Percentiles rank a stretch among this genome's conserved stretches.
Evolutionary conservation across 2,329 filamentous ascomycete genomes (phyloP).

Genomic region (Calcarisporium arbuscula): DNA sequence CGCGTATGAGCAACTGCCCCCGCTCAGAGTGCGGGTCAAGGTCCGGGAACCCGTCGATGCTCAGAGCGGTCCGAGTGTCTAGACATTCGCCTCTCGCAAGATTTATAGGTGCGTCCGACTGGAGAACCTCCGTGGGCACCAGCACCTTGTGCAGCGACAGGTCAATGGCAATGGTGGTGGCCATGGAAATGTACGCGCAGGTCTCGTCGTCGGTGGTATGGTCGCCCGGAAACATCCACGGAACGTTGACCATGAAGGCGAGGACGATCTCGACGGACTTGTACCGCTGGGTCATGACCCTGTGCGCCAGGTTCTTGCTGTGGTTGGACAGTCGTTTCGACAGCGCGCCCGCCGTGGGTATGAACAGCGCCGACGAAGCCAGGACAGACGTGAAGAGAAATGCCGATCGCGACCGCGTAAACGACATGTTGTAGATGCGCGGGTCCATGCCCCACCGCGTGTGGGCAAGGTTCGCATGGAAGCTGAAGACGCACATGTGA

Average conservation of each 20-base stretch:
- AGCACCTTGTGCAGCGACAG: slow-evolving; percentile 65
- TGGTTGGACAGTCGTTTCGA: slow-evolving; percentile 61
- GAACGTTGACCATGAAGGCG: slow-evolving; percentile 69
- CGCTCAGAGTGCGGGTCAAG: slow-evolving; percentile 54
- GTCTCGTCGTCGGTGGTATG: slow-evolving; percentile 69
- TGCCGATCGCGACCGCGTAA: slow-evolving; percentile 60
- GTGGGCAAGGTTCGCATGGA: slow-evolving; percentile 63
- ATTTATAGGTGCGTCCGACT: slow-evolving; percentile 34
- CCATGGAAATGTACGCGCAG: slow-evolving; percentile 64
- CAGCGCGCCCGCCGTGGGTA: slow-evolving; percentile 56
- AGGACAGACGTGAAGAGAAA: slow-evolving; percentile 68
- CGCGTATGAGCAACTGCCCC: slow-evolving; percentile 54
- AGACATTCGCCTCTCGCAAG: slow-evolving; percentile 63
- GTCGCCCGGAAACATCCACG: slow-evolving; percentile 65
- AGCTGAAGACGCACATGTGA: slow-evolving; percentile 35
- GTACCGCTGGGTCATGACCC: slow-evolving; percentile 54
- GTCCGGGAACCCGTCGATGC: slow-evolving; percentile 61
- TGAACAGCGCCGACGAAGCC: slow-evolving; percentile 61
- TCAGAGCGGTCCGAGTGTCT: slow-evolving; percentile 57
- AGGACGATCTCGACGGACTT: slow-evolving; percentile 69
- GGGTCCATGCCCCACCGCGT: slow-evolving; percentile 70
- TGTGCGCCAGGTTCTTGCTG: slow-evolving; percentile 54
- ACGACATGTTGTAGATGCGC: slow-evolving; percentile 56
- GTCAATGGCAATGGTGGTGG: slow-evolving; percentile 62
- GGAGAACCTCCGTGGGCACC: slow-evolving; percentile 43